Evolutionary conservation across 164 flowering plant genomes (phyloP).

Genomic region (Berberis vulgaris): DNA sequence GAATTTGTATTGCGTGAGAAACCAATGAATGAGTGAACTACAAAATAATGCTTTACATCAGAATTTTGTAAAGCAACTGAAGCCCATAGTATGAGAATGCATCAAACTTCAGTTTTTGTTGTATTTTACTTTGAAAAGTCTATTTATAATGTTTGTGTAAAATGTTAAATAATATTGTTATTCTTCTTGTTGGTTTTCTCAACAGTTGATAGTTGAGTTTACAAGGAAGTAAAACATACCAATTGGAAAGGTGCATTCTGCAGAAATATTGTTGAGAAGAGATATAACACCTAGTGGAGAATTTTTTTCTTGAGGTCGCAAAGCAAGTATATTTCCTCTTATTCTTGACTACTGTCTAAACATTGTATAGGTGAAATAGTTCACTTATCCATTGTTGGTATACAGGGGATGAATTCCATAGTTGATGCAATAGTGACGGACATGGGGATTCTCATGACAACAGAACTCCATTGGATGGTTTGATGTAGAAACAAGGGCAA

Average conservation of each 20-base stretch:
- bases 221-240: constrained; percentile 47
- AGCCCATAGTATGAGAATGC: no score
- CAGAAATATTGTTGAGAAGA: constrained; percentile 68
- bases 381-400: constrained; percentile 3
- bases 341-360: neutral
- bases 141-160: no score
- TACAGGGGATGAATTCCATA: constrained; percentile 70
- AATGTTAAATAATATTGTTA: no score
- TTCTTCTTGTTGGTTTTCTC: neutral
- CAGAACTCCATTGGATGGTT: constrained; percentile 97
- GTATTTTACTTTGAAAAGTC: no score
- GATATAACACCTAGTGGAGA: constrained; percentile 95
- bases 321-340: constrained; percentile 42
- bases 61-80: no score
- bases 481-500: constrained; percentile 61
- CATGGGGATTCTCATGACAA: constrained; percentile 86
- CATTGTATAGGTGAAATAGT: neutral
- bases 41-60: no score
- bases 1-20: no score
- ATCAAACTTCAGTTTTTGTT: no score
- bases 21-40: no score
- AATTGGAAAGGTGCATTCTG: constrained; percentile 35
- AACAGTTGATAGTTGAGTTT: constrained; percentile 67
- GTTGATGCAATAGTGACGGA: constrained; percentile 49
- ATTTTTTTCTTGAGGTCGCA: constrained; percentile 74